Evolutionary conservation across 805 yeast species (phyloP), one percentile per base, ranked within the genome.

Genomic region (Spathaspora arborariae): DNA sequence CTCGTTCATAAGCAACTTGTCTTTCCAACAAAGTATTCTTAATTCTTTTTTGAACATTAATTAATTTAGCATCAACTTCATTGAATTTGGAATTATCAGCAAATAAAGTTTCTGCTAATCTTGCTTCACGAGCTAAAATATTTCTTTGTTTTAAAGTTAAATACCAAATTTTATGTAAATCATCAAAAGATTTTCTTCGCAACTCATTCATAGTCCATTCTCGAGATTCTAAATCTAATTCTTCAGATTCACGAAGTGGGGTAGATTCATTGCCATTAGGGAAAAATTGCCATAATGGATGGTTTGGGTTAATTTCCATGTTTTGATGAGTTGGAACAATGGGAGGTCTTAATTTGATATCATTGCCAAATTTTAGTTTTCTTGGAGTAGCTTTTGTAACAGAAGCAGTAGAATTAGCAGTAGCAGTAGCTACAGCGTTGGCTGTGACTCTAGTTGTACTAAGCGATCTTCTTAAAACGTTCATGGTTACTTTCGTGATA

Each of bases 281-380:
- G 70, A 92, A 94, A 63, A 94, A 94, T 57, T 87, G 91, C 96
- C 97, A 94, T 52, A 94, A 74, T 24, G 98, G 99, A 67, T 94
- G 99, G 62, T 85, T 86, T 4, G 85, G 92, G 11, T 81, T 77
- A 27, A 87, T 86, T 49, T 75, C 75, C 45, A 91, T 75, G 64
- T 88, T 88, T 52, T 76, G 73, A 45, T 79, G 83, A 1, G 94
- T 79, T 13, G 99, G 98, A 11, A 88, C 78, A 54, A 94, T 85
- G 13, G 98, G 98, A 10, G 85, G 78, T 46, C 92, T 79, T 53
- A 91, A 75, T 52, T 73, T 68, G 77, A 67, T 54, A 82, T 70
- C 5, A 74, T 72, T 16, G 15, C 16, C n/a, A 16, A 30, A 30
- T 30, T 30, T 30, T 13, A 30, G n/a, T 10, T 10, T 30, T 15